Evolutionary conservation across 1,139 yeast species (phyloP), one percentile per base, ranked within the genome.

Genomic region (Scheffersomyces segobiensis): DNA sequence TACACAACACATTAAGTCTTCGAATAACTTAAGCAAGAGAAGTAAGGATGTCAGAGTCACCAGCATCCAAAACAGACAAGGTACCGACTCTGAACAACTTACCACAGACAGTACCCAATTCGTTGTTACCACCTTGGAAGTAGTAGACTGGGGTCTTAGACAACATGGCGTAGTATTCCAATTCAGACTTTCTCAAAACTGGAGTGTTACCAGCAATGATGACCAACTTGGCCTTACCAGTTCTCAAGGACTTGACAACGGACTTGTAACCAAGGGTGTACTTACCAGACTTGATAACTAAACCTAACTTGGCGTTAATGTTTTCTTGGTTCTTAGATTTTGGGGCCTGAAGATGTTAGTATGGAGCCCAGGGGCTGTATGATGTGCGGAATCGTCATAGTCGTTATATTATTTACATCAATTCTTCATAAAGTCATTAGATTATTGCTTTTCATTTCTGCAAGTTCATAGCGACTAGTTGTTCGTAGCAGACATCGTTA

Each of bases 41-140:
- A 71, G 90, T 77, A 77, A 95, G 90, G 84, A 96, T 93, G 84
- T 96, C 99, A 74, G 99, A 95, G 87, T 96, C 99, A 93, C 99
- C 99, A 75, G 97, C 98, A 76, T 96, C 99, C 78, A 93, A 85
- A 76, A 96, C 82, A 75, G 98, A 87, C 78, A 95, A 85, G 76
- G 93, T 95, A 86, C 98, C 98, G 75, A 95, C 99, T 87, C 98
- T 93, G 98, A 96, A 95, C 79, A 95, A 93, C 86, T 91, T 93
- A 93, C 99, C 99, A 84, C 98, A 95, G 73, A 97, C 97, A 76
- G 99, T 96, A 87, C 99, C 98, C 79, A 95, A 92, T 86, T 93
- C 98, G 85, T 93, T 93, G 98, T 93, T 93, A 84, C 98, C 97
- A 87, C 98, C 99, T 84, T 91, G 96, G 97, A 93, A 95, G 89